A percentile compares a stretch with the other conserved stretches of the same genome.
Evolutionary conservation across 495 filamentous ascomycete species (phyloP).

Genomic region (Penicillium longicatenatum): DNA sequence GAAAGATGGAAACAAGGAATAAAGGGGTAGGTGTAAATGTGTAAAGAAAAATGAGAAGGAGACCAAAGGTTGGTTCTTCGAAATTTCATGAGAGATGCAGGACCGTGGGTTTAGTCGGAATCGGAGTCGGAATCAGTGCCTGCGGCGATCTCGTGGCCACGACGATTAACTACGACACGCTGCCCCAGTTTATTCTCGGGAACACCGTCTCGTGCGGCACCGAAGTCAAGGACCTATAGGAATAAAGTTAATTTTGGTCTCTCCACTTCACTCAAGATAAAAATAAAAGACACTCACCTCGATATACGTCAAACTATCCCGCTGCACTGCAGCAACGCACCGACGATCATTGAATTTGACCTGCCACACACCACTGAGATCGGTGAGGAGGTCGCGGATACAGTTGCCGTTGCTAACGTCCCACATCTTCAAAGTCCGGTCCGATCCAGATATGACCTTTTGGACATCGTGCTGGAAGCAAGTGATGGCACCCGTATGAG

Average conservation of each 20-base stretch:
- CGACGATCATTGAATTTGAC: conserved; percentile 95
- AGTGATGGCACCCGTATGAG: conserved; percentile 96
- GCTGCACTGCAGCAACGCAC: conserved; percentile 96
- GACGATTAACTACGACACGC: conserved; percentile 74
- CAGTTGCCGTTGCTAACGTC: conserved; percentile 90
- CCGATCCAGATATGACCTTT: conserved; percentile 95
- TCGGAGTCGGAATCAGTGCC: conserved; percentile 48
- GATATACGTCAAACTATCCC: conserved; percentile 88
- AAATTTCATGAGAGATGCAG: background rate
- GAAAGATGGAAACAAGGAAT: conserved; percentile 14
- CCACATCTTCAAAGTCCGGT: conserved; percentile 99
- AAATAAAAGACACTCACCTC: conserved; percentile 66
- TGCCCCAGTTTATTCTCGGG: conserved; percentile 74
- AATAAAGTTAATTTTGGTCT: conserved; percentile 10
- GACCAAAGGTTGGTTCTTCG: background rate
- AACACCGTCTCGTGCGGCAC: conserved; percentile 79
- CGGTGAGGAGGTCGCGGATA: conserved; percentile 91
- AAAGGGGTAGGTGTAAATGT: conserved; percentile 3
- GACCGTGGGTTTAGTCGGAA: conserved; percentile 28
- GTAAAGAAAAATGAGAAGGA: conserved; percentile 1
- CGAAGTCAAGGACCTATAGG: conserved; percentile 81
- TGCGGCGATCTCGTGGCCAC: conserved; percentile 44
- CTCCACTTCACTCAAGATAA: background rate
- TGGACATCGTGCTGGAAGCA: conserved; percentile 98
- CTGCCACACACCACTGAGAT: conserved; percentile 96